Evolutionary conservation across 805 yeast species (phyloP), one percentile per base, ranked within the genome.

Genomic region (Candida silvicultrix): DNA sequence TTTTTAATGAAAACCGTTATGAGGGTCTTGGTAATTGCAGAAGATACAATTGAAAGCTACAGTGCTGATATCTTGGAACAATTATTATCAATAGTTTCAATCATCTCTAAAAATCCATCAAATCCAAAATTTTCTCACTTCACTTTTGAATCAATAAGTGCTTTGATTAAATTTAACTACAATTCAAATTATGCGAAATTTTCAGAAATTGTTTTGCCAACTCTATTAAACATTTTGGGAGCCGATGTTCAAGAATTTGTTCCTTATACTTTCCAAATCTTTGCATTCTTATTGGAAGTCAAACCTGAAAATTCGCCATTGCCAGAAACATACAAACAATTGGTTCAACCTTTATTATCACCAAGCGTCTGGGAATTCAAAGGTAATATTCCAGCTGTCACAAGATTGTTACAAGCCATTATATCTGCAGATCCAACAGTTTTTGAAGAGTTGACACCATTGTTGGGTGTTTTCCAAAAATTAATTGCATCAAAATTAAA

Each of bases 381-480:
- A 52, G 99, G 98, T 15, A 94, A 92, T 55, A 81, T 92, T 32
- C 99, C 99, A 2, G 97, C 97, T 2, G 79, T 92, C 19, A 83
- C 95, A 0, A 78, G 97, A 55, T 70, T 94, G 43, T 69, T 94
- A 36, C 75, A 80, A 45, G 81, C 88, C 7, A 81, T 92, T 19
- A 66, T 81, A n/a, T 58, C 63, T 25, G 62, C 62, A 16, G 72
- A 72, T 37, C 54, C 57, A 10, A 44, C 54, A 2, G 55, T 65
- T 2, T 73, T 67, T 41, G 55, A 58, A n/a, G 75, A 73, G 42
- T 62, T 89, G 38, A 77, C 85, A 32, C 96, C 97, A 3, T 77
- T 94, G 28, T 70, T 94, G 37, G 99, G 99, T 36, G 96, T 94
- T n/a, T 95, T 88, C 72, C 99, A 95, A 68, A 89, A 90, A 63